These are phyloP conservation scores for Pestalotiopsis sp. DNA, from an alignment of 2,329 filamentous ascomycete species.

Conservation along the genomic window DNA sequence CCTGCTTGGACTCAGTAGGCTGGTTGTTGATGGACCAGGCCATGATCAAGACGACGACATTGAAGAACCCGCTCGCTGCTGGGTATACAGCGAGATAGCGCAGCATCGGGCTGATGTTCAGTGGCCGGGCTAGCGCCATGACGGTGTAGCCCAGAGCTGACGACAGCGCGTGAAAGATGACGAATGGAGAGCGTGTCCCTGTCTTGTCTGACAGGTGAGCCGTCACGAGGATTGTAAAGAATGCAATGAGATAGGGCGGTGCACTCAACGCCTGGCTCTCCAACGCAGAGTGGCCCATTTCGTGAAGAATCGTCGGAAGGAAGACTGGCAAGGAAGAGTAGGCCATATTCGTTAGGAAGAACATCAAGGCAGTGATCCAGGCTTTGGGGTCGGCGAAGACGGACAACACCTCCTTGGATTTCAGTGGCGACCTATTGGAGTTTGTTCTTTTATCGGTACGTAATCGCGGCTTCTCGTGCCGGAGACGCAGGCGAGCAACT, in stretches of 20 bases:
- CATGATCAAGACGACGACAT: constrained; percentile 80
- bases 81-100: constrained; percentile 80
- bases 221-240: constrained; percentile 71
- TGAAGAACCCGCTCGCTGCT: constrained; percentile 80
- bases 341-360: constrained; percentile 86
- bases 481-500: constrained; percentile 71
- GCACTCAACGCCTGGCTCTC: constrained; percentile 78
- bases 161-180: constrained; percentile 70
- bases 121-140: constrained; percentile 60
- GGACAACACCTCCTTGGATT: constrained; percentile 58
- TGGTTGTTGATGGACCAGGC: constrained; percentile 92
- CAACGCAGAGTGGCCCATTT: constrained; percentile 73
- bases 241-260: constrained; percentile 79
- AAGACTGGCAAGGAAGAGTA: constrained; percentile 89
- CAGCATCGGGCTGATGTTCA: constrained; percentile 45
- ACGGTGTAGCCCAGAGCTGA: constrained; percentile 64
- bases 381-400: constrained; percentile 68
- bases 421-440: constrained; percentile 39
- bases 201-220: constrained; percentile 72
- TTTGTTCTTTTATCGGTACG: constrained; percentile 28
- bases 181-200: constrained; percentile 63
- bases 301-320: constrained; percentile 76
- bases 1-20: constrained; percentile 67
- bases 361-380: constrained; percentile 79
- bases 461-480: constrained; percentile 43